Evolutionary conservation across 78 protist species (phyloP).

Genomic region (Dictyostelium purpureum): DNA sequence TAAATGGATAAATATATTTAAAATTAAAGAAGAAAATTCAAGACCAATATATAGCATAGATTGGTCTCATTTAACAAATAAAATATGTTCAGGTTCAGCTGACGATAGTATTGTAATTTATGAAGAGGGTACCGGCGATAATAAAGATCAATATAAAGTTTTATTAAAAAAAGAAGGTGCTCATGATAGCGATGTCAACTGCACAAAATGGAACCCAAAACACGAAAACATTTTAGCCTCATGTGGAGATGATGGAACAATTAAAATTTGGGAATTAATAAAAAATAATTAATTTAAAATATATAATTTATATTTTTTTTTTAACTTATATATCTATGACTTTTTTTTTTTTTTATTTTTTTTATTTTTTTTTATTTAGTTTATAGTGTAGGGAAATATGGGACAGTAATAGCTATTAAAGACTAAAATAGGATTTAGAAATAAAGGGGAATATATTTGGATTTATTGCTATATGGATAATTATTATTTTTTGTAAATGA

Average conservation of each 20-base stretch:
- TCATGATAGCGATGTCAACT: slow-evolving; percentile 88
- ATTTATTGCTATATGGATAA: too few relatives aligned
- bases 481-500: too few relatives aligned
- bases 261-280: slow-evolving; percentile 84
- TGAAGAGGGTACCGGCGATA: background rate
- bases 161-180: slow-evolving; percentile 59
- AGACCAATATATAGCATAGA: slow-evolving; percentile 82
- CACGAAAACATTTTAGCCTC: slow-evolving; percentile 78
- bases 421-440: too few relatives aligned
- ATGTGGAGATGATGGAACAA: slow-evolving; percentile 85
- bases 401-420: too few relatives aligned
- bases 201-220: slow-evolving; percentile 87
- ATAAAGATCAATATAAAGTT: background rate
- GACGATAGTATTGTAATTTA: slow-evolving; percentile 86
- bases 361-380: too few relatives aligned
- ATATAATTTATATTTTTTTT: too few relatives aligned
- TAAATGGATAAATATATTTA: slow-evolving; percentile 24
- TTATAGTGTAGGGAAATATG: too few relatives aligned
- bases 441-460: too few relatives aligned
- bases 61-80: slow-evolving; percentile 71
- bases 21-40: slow-evolving; percentile 46
- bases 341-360: too few relatives aligned
- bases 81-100: slow-evolving; percentile 78
- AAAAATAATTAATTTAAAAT: background rate
- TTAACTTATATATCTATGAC: too few relatives aligned